Conservation (phyloP, 306 rosid species). For the Cicer chorassanicum region DNA sequence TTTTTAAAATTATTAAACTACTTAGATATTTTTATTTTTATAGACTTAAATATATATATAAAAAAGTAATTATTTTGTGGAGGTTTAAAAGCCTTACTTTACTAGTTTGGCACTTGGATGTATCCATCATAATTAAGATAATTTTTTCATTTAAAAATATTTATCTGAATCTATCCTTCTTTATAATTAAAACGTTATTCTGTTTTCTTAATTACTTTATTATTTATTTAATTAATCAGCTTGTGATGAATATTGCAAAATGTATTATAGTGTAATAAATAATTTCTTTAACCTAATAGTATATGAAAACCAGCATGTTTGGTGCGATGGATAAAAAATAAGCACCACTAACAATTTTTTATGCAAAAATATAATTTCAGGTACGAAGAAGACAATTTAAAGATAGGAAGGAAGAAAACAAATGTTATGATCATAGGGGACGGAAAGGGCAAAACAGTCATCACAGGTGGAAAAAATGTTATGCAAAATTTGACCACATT, state of each 20-base stretch:
- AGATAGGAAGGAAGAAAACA: constrained; percentile 84
- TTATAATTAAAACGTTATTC: background rate
- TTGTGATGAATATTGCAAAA: background rate
- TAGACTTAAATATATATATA: too few relatives aligned
- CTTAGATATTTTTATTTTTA: too few relatives aligned
- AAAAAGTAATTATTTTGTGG: too few relatives aligned
- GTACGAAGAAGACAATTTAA: constrained; percentile 81
- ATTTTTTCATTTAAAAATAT: background rate
- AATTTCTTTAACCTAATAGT: too few relatives aligned
- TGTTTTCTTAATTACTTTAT: background rate
- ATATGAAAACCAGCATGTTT: too few relatives aligned
- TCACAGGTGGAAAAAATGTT: constrained; percentile 65
- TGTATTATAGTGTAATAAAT: too few relatives aligned
- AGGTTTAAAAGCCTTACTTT: too few relatives aligned
- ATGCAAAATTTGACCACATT: constrained; percentile 63
- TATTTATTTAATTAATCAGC: background rate
- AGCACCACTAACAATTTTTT: background rate
- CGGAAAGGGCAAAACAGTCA: constrained; percentile 76
- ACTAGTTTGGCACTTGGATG: too few relatives aligned
- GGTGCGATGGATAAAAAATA: background rate
- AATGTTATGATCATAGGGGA: constrained; percentile 91
- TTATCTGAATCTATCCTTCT: background rate
- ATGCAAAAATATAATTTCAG: constrained; percentile 46
- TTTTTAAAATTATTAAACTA: too few relatives aligned
- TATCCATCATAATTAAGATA: too few relatives aligned